These are phyloP conservation scores for Eucalyptus globulus DNA, from an alignment of 345 rosid species.

Conservation along the genomic window DNA sequence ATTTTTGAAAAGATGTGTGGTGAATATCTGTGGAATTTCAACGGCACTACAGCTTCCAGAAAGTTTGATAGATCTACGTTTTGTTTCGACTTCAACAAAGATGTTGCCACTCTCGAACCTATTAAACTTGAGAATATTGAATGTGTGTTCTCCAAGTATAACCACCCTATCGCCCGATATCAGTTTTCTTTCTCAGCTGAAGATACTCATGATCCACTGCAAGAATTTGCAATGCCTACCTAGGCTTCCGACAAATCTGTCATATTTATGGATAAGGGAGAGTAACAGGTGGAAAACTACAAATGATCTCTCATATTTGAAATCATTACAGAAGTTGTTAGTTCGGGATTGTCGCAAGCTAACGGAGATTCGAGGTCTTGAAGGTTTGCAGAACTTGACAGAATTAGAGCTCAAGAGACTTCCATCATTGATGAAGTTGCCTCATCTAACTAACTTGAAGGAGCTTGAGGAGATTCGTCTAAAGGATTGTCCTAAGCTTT, in stretches of 20 bases:
- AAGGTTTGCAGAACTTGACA: not conserved
- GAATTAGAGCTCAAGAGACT: accelerated
- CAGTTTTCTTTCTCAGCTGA: not conserved
- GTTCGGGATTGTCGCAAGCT: accelerated
- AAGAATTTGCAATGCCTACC: not conserved
- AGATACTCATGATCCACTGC: accelerated
- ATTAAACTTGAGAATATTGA: not conserved
- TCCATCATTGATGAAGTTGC: not conserved
- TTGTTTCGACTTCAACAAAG: accelerated
- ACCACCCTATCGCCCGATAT: not conserved
- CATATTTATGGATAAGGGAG: accelerated
- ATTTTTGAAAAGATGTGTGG: too few species aligned
- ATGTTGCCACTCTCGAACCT: not conserved
- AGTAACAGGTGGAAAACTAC: accelerated
- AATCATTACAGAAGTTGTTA: accelerated
- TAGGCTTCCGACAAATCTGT: not conserved
- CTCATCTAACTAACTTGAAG: accelerated
- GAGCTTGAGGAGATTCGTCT: accelerated
- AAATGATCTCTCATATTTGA: too few species aligned
- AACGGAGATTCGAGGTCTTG: too few species aligned
- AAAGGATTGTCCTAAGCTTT: accelerated
- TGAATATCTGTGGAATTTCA: too few species aligned
- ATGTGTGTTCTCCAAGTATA: accelerated
- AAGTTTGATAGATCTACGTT: not conserved
- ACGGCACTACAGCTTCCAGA: accelerated